Evolutionary conservation across 495 filamentous ascomycete genomes (phyloP).

Genomic region (Podospora sp.): DNA sequence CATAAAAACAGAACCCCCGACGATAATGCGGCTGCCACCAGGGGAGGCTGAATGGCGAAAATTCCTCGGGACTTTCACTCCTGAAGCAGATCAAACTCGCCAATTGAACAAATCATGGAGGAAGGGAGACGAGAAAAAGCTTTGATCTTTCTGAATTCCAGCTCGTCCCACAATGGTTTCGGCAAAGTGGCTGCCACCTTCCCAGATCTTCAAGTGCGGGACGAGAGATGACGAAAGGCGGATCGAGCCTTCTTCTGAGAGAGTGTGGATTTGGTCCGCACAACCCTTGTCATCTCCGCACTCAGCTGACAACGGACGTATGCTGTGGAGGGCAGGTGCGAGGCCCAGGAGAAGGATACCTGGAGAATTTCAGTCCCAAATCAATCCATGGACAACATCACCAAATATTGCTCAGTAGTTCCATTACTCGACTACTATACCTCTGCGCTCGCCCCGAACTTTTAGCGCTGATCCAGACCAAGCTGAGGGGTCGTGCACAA

Average conservation of each 20-base stretch:
- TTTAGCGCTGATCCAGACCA: neutral
- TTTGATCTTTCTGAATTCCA: neutral
- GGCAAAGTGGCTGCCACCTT: neutral
- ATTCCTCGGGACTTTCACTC: constrained; percentile 4
- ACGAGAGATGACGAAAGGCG: constrained; percentile 20
- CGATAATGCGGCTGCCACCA: constrained; percentile 18
- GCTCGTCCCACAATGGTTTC: constrained; percentile 8
- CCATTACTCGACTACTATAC: too few relatives aligned
- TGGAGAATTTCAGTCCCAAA: neutral
- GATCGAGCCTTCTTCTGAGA: constrained; percentile 10
- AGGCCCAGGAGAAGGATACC: neutral
- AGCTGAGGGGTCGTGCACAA: neutral
- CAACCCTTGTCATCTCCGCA: neutral
- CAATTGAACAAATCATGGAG: neutral
- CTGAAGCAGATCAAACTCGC: constrained; percentile 15
- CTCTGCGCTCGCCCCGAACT: neutral
- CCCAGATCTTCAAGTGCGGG: constrained; percentile 9
- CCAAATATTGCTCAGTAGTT: too few relatives aligned
- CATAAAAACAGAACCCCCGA: constrained; percentile 27
- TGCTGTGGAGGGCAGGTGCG: neutral
- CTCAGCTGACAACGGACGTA: constrained; percentile 10
- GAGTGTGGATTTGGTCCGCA: neutral
- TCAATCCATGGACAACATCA: neutral
- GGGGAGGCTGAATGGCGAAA: neutral
- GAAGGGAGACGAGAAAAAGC: neutral